phyloP scores from a whole-genome alignment of 768 basidiomycete genomes.

The Amanita exitialis region DNA sequence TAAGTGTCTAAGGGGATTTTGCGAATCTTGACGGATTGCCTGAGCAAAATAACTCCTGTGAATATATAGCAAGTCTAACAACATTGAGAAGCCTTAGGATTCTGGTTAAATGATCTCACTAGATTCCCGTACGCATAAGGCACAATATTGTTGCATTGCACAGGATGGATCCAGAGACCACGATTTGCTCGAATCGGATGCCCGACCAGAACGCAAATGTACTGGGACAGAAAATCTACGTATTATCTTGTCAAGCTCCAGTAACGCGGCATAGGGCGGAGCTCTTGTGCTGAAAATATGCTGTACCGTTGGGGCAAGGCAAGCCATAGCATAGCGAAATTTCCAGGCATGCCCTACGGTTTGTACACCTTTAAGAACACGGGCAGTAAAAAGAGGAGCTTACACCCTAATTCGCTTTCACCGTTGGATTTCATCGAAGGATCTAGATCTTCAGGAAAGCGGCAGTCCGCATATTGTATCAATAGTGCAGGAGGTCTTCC shows the following conservation, averaged over 20 bases:
- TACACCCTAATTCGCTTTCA: slow-evolving; percentile 32
- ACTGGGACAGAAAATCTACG: slow-evolving; percentile 38
- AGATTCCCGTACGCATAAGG: slow-evolving; percentile 29
- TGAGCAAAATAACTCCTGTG: slow-evolving; percentile 41
- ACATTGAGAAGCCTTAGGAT: not conserved
- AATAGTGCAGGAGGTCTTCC: slow-evolving; percentile 39
- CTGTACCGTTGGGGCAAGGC: slow-evolving; percentile 31
- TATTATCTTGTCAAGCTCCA: slow-evolving; percentile 41
- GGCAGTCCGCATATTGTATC: slow-evolving; percentile 40
- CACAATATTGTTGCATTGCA: slow-evolving; percentile 38
- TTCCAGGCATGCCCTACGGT: slow-evolving; percentile 33
- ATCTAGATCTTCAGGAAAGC: slow-evolving; percentile 37
- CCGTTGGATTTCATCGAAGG: slow-evolving; percentile 20
- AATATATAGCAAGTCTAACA: slow-evolving; percentile 30
- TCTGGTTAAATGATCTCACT: slow-evolving; percentile 23
- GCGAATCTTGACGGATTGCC: slow-evolving; percentile 29
- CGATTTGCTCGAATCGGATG: slow-evolving; percentile 17
- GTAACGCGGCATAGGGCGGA: slow-evolving; percentile 31
- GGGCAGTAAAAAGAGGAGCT: slow-evolving; percentile 11
- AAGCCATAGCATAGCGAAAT: slow-evolving; percentile 32
- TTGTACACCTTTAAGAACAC: not conserved
- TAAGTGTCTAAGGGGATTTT: slow-evolving; percentile 33
- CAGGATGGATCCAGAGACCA: slow-evolving; percentile 29
- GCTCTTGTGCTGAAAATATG: slow-evolving; percentile 29
- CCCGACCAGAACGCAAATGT: slow-evolving; percentile 25